These are phyloP conservation scores for Miamiensis avidus DNA, from an alignment of 169 alveolate species.

Conservation along the genomic window DNA sequence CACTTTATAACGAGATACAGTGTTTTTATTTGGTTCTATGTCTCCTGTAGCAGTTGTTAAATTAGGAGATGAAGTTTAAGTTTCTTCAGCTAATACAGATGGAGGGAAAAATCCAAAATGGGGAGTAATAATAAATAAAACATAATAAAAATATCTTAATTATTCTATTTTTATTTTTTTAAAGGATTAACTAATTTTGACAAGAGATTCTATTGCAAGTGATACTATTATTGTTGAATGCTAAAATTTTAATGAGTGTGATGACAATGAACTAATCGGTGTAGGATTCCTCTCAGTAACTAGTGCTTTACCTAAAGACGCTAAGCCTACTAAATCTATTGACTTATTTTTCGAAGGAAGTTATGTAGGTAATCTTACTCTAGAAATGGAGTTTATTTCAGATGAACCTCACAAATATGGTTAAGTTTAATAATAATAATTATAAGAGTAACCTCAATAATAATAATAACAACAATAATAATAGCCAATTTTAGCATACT, in stretches of 20 bases:
- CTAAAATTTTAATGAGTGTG: background rate
- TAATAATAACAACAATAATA: too few species aligned
- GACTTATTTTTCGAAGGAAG: background rate
- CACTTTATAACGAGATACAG: background rate
- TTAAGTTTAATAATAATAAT: too few species aligned
- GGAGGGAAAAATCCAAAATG: background rate
- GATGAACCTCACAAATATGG: background rate
- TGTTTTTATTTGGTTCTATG: background rate
- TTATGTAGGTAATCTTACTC: background rate
- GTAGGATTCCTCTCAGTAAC: background rate
- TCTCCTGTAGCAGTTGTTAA: background rate
- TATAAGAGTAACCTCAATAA: background rate
- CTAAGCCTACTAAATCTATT: background rate
- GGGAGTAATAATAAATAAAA: background rate
- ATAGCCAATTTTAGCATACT: too few species aligned
- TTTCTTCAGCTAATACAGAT: background rate
- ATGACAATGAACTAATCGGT: background rate
- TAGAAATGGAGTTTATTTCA: background rate
- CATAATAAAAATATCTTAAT: too few species aligned
- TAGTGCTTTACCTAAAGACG: background rate
- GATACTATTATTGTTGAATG: background rate
- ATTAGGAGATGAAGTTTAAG: background rate
- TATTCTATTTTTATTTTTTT: too few species aligned
- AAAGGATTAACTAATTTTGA: background rate
- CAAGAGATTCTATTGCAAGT: background rate